These are phyloP conservation scores for Calvatia gigantea DNA, from an alignment of 768 basidiomycete genomes.

Conservation along the genomic window DNA sequence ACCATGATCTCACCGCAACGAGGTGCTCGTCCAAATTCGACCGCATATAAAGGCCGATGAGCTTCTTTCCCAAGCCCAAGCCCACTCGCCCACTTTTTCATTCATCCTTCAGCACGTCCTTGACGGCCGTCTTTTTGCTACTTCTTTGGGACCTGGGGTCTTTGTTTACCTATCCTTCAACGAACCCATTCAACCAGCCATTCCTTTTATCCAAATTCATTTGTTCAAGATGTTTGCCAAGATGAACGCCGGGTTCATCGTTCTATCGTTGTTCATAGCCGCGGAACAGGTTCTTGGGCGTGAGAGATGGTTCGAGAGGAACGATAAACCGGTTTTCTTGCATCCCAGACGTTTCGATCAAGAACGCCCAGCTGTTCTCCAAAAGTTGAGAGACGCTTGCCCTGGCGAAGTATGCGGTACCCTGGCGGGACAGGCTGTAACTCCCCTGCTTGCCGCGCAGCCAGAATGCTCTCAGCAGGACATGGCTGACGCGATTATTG, in stretches of 20 bases:
- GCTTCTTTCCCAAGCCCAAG: not conserved
- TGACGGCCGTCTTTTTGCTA: constrained; percentile 35
- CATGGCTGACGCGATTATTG: constrained; percentile 53
- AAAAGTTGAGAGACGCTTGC: constrained; percentile 43
- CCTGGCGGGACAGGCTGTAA: constrained; percentile 46
- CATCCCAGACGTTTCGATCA: constrained; percentile 53
- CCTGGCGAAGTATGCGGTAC: constrained; percentile 44
- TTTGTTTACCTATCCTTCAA: constrained; percentile 17
- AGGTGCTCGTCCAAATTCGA: not conserved
- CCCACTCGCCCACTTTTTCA: not conserved
- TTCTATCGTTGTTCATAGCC: constrained; percentile 25
- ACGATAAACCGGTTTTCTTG: constrained; percentile 40
- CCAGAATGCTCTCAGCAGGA: constrained; percentile 57
- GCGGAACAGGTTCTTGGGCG: constrained; percentile 34
- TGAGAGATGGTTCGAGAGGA: constrained; percentile 44
- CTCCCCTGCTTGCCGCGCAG: constrained; percentile 48
- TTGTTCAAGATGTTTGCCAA: constrained; percentile 28
- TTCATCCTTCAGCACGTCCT: constrained; percentile 30
- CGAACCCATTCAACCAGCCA: constrained; percentile 1
- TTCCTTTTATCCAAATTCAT: constrained; percentile 6
- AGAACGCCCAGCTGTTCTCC: constrained; percentile 44
- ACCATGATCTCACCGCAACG: constrained; percentile 9
- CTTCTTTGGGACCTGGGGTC: constrained; percentile 46
- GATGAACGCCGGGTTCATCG: constrained; percentile 21
- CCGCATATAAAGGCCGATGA: not conserved